Evolutionary conservation across 2,329 filamentous ascomycete species (phyloP), one percentile per base, ranked within the genome.

Genomic region (Fusarium equiseti): DNA sequence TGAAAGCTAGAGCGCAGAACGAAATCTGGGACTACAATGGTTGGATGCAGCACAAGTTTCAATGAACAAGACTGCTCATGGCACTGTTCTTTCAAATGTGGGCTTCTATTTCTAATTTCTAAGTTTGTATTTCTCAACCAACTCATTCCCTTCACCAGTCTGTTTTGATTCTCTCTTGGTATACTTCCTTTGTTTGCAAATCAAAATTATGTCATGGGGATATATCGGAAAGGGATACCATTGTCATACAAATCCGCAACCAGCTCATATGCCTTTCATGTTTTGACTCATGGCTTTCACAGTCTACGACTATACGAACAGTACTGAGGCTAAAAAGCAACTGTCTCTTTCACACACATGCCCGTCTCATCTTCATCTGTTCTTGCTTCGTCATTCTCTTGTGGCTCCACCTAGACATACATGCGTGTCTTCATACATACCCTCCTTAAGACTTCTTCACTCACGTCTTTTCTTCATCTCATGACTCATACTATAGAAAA

Each of bases 81-180:
- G 27, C 24, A n/a, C 58, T 26, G 43, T 22, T 16, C 8, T 58
- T 24, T 53, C 38, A 20, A 42, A 16, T n/a, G 40, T 48, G 40
- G 31, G 24, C 15, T 43, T n/a, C 32, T 16, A 29, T 43, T 45
- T 45, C 35, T 55, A 31, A 38, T 45, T 31, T n/a, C 16, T 22
- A 49, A 44, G 22, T 20, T 44, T 53, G 38, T 20, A 38, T 46
- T 31, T 44, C 20, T 27, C 32, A 15, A 42, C 22, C 31, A 22
- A 32, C 24, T 27, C 8, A 22, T 40, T 24, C 40, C 51, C 50
- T 45, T 52, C n/a, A 48, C 59, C 29, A 20, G 16, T 50, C 31
- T 20, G n/a, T 20, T 68, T 65, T 71, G 63, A 64, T 71, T 64
- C 46, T 70, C 16, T 9, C 45, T 48, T 43, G 38, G 20, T 48